These are phyloP conservation scores for Leccinum griseonigrum DNA, from an alignment of 1,284 basidiomycete genomes.

Conservation along the genomic window DNA sequence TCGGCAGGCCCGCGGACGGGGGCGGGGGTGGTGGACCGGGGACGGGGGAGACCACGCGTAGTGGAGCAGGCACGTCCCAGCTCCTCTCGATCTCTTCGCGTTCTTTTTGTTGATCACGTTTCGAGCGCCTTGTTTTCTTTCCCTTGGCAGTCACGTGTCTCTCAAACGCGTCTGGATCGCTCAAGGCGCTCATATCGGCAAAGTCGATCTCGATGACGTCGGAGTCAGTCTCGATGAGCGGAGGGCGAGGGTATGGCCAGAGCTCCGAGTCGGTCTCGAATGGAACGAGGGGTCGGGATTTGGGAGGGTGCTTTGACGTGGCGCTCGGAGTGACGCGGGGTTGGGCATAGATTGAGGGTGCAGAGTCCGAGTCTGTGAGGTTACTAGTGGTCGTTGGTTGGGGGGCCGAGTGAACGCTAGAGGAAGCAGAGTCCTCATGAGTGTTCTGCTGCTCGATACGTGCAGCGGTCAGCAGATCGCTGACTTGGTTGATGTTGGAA, in stretches of 20 bases:
- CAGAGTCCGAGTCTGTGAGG: constrained; percentile 6
- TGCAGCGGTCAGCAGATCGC: constrained; percentile 30
- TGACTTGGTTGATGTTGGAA: constrained; percentile 34
- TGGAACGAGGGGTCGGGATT: constrained; percentile 43
- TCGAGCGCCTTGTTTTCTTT: constrained; percentile 38
- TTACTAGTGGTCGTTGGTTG: background rate
- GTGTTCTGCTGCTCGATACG: constrained; percentile 21
- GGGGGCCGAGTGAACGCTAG: constrained; percentile 6
- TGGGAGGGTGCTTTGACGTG: constrained; percentile 18
- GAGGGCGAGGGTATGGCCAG: constrained; percentile 62
- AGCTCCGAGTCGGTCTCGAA: constrained; percentile 59
- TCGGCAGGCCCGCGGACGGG: constrained; percentile 14
- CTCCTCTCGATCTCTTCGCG: constrained; percentile 56
- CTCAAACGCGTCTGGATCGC: constrained; percentile 55
- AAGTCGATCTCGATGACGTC: constrained; percentile 72
- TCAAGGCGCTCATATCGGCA: constrained; percentile 63
- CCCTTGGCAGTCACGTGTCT: constrained; percentile 19
- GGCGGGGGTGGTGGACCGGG: constrained; percentile 1
- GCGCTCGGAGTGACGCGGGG: background rate
- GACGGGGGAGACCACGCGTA: constrained; percentile 17
- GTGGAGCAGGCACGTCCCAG: constrained; percentile 49
- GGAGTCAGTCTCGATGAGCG: constrained; percentile 37
- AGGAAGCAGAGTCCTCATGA: constrained; percentile 4
- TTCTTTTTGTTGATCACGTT: constrained; percentile 41
- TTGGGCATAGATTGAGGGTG: constrained; percentile 20